A percentile compares a stretch with the other conserved stretches of the same genome.
Evolutionary conservation across 2,329 filamentous ascomycete species (phyloP).

Genomic region (Colletotrichum sp.): DNA sequence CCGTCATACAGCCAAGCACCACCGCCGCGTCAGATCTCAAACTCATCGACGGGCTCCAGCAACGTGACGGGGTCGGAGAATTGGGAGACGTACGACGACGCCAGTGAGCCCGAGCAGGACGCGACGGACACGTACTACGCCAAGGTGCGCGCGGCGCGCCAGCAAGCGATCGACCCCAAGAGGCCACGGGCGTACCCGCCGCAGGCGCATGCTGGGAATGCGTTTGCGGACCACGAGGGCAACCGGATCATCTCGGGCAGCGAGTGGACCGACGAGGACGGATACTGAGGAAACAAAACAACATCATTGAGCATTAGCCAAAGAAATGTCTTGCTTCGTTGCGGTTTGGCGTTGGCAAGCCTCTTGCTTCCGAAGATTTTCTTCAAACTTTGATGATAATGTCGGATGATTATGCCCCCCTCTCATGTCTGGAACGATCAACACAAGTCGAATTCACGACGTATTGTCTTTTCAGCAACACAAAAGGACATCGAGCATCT

Average conservation of each 20-base stretch:
- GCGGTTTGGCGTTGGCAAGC: not conserved
- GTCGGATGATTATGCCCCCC: slow-evolving; percentile 20
- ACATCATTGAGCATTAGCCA: not conserved
- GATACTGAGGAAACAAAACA: slow-evolving; percentile 42
- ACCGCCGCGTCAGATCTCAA: slow-evolving; percentile 71
- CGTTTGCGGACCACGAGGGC: slow-evolving; percentile 62
- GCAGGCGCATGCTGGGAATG: slow-evolving; percentile 50
- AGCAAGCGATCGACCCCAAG: slow-evolving; percentile 68
- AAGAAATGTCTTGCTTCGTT: not conserved
- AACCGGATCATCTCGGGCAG: slow-evolving; percentile 67
- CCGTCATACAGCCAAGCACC: slow-evolving; percentile 46
- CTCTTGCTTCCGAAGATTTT: not conserved
- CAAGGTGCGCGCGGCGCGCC: slow-evolving; percentile 71
- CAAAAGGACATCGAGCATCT: not conserved
- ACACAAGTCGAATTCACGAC: slow-evolving; percentile 3
- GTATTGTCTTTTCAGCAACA: not conserved
- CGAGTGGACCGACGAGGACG: slow-evolving; percentile 72
- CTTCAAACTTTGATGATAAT: slow-evolving; percentile 6
- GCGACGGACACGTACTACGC: slow-evolving; percentile 81
- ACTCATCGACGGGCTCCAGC: slow-evolving; percentile 78
- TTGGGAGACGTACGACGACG: slow-evolving; percentile 96
- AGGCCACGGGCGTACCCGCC: slow-evolving; percentile 59
- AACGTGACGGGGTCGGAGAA: slow-evolving; percentile 87
- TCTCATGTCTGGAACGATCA: slow-evolving; percentile 4
- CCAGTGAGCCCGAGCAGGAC: slow-evolving; percentile 77